These are phyloP conservation scores for Chimonanthus salicifolius DNA, from an alignment of 164 flowering plant genomes.

Conservation along the genomic window DNA sequence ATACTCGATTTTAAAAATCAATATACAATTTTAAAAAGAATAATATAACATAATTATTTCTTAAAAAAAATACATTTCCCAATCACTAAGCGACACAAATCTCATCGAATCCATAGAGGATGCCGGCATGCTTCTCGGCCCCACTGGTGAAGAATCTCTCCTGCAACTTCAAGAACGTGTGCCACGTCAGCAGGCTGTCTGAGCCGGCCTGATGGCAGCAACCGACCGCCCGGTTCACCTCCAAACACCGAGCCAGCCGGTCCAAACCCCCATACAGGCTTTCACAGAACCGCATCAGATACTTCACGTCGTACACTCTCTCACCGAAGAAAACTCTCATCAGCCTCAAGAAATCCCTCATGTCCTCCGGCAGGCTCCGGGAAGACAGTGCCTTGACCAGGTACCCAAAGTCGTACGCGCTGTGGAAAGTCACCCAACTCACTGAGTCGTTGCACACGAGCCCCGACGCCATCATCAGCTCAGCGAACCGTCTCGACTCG, in stretches of 20 bases:
- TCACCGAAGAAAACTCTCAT: slow-evolving; percentile 34
- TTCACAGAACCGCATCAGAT: slow-evolving; percentile 37
- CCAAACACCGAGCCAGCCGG: slow-evolving; percentile 22
- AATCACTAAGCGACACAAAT: no score
- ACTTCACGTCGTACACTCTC: slow-evolving; percentile 47
- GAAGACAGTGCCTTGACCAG: slow-evolving; percentile 38
- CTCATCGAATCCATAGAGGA: slow-evolving; percentile 20
- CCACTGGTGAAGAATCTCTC: slow-evolving; percentile 16
- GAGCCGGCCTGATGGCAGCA: slow-evolving; percentile 61
- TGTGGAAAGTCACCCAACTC: slow-evolving; percentile 58
- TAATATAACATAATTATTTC: no score
- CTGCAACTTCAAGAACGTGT: slow-evolving; percentile 34
- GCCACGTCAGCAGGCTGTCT: slow-evolving; percentile 50
- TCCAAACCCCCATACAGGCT: slow-evolving; percentile 45
- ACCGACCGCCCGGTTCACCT: slow-evolving; percentile 38
- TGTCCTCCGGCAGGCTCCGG: slow-evolving; percentile 23
- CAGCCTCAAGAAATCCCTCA: slow-evolving; percentile 26
- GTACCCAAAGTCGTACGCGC: slow-evolving; percentile 61
- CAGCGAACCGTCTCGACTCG: slow-evolving; percentile 39
- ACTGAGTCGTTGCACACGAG: slow-evolving; percentile 41
- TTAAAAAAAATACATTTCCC: no score
- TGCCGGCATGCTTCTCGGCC: slow-evolving; percentile 20
- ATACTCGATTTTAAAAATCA: no score
- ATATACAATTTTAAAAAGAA: no score
- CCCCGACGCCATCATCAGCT: slow-evolving; percentile 54